A percentile compares a stretch with the other conserved stretches of the same genome.
Conservation (phyloP, 73 alveolate species). For the Blepharisma stoltei region DNA sequence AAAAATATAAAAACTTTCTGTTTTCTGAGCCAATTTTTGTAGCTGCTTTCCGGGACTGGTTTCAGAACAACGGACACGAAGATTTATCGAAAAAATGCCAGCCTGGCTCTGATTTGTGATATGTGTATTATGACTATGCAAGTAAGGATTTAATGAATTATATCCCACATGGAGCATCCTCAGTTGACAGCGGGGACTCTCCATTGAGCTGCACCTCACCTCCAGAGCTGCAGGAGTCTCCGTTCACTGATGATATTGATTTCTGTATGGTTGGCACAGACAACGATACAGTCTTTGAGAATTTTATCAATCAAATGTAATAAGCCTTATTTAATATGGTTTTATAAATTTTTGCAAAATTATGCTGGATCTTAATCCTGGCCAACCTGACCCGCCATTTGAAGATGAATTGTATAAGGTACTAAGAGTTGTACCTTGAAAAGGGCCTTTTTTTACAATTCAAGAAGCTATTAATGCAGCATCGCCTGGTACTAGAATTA, state of each 20-base stretch:
- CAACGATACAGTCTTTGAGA: conserved; percentile 9
- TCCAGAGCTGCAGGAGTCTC: background rate
- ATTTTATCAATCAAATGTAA: background rate
- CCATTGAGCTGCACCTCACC: conserved; percentile 9
- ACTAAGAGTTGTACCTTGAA: conserved; percentile 17
- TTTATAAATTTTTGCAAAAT: background rate
- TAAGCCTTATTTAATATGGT: too few species aligned
- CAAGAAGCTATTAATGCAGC: conserved; percentile 28
- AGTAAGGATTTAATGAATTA: conserved; percentile 10
- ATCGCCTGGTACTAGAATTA: conserved; percentile 6
- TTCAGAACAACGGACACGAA: background rate
- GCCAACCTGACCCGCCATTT: conserved; percentile 33
- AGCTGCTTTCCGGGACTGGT: background rate
- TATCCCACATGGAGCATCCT: conserved; percentile 14
- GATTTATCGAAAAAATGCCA: conserved; percentile 2
- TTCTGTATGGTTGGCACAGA: conserved; percentile 24
- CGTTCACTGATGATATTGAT: background rate
- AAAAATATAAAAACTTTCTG: conserved; percentile 5
- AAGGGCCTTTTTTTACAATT: conserved; percentile 11
- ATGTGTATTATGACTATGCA: conserved; percentile 18
- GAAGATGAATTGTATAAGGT: conserved; percentile 14
- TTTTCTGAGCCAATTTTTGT: conserved; percentile 4
- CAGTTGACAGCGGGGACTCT: conserved; percentile 8
- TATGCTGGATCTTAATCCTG: conserved; percentile 6
- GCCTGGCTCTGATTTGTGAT: conserved; percentile 28